These are phyloP conservation scores for Clarireedia homoeocarpa DNA, from an alignment of 2,329 filamentous ascomycete species.

Conservation along the genomic window DNA sequence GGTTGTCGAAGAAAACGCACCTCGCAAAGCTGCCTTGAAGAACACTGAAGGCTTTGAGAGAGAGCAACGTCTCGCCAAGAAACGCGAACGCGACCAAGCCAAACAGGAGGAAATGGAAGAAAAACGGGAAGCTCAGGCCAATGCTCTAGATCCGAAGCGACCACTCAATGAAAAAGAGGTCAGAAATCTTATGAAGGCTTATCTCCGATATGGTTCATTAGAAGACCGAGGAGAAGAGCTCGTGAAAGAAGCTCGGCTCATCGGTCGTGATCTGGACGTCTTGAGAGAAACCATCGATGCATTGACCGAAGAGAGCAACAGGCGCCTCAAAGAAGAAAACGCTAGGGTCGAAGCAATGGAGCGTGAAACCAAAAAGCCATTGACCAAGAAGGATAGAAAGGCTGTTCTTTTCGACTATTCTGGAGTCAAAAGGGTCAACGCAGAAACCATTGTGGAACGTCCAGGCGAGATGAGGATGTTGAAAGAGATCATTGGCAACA, in stretches of 20 bases:
- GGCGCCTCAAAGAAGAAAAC: constrained; percentile 68
- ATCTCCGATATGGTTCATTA: constrained; percentile 84
- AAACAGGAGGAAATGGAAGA: constrained; percentile 62
- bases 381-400: constrained; percentile 97
- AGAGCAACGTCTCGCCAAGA: constrained; percentile 57
- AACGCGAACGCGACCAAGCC: constrained; percentile 55
- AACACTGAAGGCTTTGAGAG: constrained; percentile 51
- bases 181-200: constrained; percentile 82
- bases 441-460: constrained; percentile 87
- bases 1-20: constrained; percentile 77
- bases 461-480: constrained; percentile 83
- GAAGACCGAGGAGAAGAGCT: constrained; percentile 85
- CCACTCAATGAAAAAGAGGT: constrained; percentile 89
- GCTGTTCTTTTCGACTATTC: constrained; percentile 92
- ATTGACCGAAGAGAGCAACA: constrained; percentile 59
- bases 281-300: constrained; percentile 65
- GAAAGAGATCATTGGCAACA: constrained; percentile 60
- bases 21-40: constrained; percentile 62
- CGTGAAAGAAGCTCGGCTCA: constrained; percentile 75
- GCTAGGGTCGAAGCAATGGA: constrained; percentile 56
- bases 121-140: constrained; percentile 62
- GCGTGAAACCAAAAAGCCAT: constrained; percentile 62
- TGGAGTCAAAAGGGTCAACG: constrained; percentile 90
- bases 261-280: constrained; percentile 73
- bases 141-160: constrained; percentile 76